A percentile compares a stretch with the other conserved stretches of the same genome.
Conservation (phyloP, 2,329 filamentous ascomycete genomes). For the Sporothrix mexicana region DNA sequence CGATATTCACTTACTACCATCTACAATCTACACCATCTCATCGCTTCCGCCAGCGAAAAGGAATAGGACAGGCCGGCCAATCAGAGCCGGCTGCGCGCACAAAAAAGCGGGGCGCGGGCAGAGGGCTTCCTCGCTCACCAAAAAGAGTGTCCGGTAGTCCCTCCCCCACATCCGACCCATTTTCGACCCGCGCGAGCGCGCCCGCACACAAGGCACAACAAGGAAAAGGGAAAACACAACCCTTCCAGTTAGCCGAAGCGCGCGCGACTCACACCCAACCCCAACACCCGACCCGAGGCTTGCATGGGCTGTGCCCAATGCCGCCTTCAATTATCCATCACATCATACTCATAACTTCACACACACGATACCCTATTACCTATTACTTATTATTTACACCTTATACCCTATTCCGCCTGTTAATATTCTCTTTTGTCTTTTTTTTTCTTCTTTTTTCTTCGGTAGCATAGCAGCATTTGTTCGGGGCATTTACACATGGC, state of each 20-base stretch:
- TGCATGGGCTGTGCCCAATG: conserved; percentile 14
- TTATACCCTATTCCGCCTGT: conserved; percentile 22
- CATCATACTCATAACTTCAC: background rate
- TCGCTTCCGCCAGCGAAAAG: conserved; percentile 11
- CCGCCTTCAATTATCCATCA: conserved; percentile 4
- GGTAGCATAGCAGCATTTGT: conserved; percentile 23
- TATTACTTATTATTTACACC: conserved; percentile 1
- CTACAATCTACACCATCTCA: background rate
- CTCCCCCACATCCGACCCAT: background rate
- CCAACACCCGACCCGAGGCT: conserved; percentile 12
- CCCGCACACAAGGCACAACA: background rate
- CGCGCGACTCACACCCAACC: background rate
- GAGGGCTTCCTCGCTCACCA: background rate
- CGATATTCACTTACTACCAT: background rate
- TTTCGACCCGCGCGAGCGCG: conserved; percentile 17
- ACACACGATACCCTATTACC: conserved; percentile 15
- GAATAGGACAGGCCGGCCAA: conserved; percentile 3
- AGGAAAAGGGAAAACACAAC: background rate
- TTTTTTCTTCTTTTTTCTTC: conserved; percentile 8
- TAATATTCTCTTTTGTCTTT: background rate
- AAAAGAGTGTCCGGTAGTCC: background rate
- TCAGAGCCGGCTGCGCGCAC: background rate
- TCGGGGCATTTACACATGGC: conserved; percentile 14
- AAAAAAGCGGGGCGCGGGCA: conserved; percentile 18
- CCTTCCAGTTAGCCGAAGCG: conserved; percentile 17